Evolutionary conservation across 1,284 basidiomycete genomes (phyloP), one percentile per base, ranked within the genome.

Genomic region (Cutaneotrichosporon spelunceum): DNA sequence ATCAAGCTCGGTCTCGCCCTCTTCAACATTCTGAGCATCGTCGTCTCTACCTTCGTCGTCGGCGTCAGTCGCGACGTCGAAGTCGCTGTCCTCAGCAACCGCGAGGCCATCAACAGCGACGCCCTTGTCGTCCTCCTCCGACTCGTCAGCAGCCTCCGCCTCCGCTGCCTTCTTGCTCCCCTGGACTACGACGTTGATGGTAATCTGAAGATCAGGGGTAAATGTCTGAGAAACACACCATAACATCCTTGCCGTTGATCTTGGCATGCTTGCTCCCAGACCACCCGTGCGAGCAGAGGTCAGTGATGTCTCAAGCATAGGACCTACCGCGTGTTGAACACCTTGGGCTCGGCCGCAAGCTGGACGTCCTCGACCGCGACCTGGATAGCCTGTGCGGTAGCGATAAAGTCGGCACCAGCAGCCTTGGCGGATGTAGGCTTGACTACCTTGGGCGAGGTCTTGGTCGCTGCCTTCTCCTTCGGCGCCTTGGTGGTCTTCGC

Each of bases 271-370:
- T 66, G 49, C 30, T 61, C 7, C 50, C 62, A 4, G 23, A 47
- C 68, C 68, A 69, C n/a, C 68, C 68, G 53, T 57, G 59, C 39
- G 62, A 66, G 19, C 68, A 67, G 52, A 4, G 0, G 60, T 64
- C 59, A 63, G 57, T 2, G 19, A 5, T 47, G 29, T 10, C 27
- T 24, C 1, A 11, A 34, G 33, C 11, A 21, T 42, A 2, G 23
- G 9, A 47, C 65, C 53, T 34, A 69, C 67, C 66, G 66, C 53
- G 64, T 63, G 0, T 56, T 52, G 53, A 66, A 55, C 13, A 24
- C 34, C 53, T 63, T 62, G 6, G 62, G 63, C 29, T 48, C 36
- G 14, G 59, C 62, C 6, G 23, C n/a, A 8, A 67, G 29, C 36
- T 49, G 23, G 26, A 58, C 42, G 26, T 45, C 60, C 14, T 56